A percentile compares a stretch with the other conserved stretches of the same genome.
Evolutionary conservation across 1,284 basidiomycete genomes (phyloP).

Genomic region (Stygiomarasmius scandens): DNA sequence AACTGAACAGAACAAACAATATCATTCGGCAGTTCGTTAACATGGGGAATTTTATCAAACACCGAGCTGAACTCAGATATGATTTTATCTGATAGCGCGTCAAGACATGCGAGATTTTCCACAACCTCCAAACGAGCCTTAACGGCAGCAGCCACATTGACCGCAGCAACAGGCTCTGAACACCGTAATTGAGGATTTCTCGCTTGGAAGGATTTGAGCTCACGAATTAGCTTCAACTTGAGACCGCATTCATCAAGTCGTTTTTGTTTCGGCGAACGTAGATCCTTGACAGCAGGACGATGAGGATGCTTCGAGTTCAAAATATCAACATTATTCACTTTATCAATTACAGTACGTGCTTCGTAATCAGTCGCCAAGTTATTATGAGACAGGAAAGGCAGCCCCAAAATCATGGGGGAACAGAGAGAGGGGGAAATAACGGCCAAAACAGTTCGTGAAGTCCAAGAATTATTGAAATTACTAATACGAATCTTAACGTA

Average conservation of each 20-base stretch:
- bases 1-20: slow-evolving; percentile 27
- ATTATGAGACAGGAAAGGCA: slow-evolving; percentile 27
- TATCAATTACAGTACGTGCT: slow-evolving; percentile 23
- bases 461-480: slow-evolving; percentile 2
- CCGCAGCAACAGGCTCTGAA: background rate
- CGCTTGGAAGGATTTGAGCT: background rate
- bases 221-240: background rate
- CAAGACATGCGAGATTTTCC: slow-evolving; percentile 9
- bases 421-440: slow-evolving; percentile 8
- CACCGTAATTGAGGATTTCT: background rate
- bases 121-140: slow-evolving; percentile 17
- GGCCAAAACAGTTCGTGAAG: slow-evolving; percentile 1
- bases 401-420: slow-evolving; percentile 26
- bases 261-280: background rate
- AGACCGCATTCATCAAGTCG: background rate
- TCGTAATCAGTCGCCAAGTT: slow-evolving; percentile 26
- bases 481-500: background rate
- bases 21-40: slow-evolving; percentile 25
- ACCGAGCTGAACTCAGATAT: slow-evolving; percentile 18
- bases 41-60: slow-evolving; percentile 16
- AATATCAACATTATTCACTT: slow-evolving; percentile 24
- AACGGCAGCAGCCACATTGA: slow-evolving; percentile 16
- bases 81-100: slow-evolving; percentile 7
- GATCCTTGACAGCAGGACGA: background rate
- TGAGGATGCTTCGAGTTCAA: slow-evolving; percentile 14